These are phyloP conservation scores for Calamus simplicifolius DNA, from an alignment of 176 grass and related monocot species.

Conservation along the genomic window DNA sequence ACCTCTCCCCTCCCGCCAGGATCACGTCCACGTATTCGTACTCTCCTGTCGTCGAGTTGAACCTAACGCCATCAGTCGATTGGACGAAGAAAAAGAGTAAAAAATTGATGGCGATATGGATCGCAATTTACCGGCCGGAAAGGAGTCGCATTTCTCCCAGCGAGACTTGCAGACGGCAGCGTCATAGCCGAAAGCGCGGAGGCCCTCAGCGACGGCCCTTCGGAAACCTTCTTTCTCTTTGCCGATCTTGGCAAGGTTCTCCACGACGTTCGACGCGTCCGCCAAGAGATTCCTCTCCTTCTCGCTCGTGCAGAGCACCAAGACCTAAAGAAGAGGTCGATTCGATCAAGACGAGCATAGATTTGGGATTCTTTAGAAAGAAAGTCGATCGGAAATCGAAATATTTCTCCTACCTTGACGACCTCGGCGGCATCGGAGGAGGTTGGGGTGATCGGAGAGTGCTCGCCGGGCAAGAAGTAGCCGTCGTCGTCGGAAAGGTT, in stretches of 20 bases:
- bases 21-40: constrained; percentile 78
- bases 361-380: background rate
- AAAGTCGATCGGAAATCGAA: too few species aligned
- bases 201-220: constrained; percentile 39
- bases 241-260: constrained; percentile 33
- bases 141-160: constrained; percentile 68
- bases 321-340: constrained; percentile 31
- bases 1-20: constrained; percentile 35
- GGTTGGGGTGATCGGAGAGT: constrained; percentile 20
- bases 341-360: background rate
- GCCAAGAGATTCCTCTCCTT: constrained; percentile 90
- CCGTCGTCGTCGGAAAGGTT: constrained; percentile 62
- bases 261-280: constrained; percentile 44
- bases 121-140: constrained; percentile 36
- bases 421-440: constrained; percentile 47
- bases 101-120: too few species aligned
- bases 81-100: too few species aligned
- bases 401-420: constrained; percentile 49
- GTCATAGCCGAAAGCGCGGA: constrained; percentile 48
- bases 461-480: constrained; percentile 28
- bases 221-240: constrained; percentile 47
- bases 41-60: constrained; percentile 25
- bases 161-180: constrained; percentile 57
- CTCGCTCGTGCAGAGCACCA: constrained; percentile 64
- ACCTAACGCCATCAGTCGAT: too few species aligned